Conservation (phyloP, 2,329 filamentous ascomycete species). For the Septoria linicola region DNA sequence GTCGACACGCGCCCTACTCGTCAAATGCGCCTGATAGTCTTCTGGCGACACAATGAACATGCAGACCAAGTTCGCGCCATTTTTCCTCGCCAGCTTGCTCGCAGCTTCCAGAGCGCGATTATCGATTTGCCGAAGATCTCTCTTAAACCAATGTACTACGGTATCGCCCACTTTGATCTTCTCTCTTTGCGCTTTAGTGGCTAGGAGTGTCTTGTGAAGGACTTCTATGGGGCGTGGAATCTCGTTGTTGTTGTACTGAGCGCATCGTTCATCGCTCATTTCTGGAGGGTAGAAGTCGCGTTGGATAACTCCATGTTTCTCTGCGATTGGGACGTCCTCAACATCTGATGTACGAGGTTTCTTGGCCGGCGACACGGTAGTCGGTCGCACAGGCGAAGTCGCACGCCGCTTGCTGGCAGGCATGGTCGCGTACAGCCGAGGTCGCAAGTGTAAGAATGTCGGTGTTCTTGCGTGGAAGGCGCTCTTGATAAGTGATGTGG, state of each 20-base stretch:
- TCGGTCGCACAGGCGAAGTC: constrained; percentile 33
- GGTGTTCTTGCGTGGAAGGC: too few relatives aligned
- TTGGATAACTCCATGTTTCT: constrained; percentile 43
- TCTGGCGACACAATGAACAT: constrained; percentile 80
- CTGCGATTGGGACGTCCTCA: constrained; percentile 34
- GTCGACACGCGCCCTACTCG: constrained; percentile 71
- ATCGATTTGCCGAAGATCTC: constrained; percentile 70
- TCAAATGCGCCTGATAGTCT: constrained; percentile 79
- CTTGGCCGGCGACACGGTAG: constrained; percentile 22
- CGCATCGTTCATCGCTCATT: constrained; percentile 77
- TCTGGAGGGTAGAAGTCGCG: constrained; percentile 77
- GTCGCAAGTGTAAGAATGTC: too few relatives aligned
- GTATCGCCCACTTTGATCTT: constrained; percentile 56
- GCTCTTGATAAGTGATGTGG: too few relatives aligned
- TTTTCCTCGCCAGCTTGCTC: constrained; percentile 62
- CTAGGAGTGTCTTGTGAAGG: constrained; percentile 59
- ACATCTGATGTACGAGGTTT: constrained; percentile 14
- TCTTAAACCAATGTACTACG: constrained; percentile 89
- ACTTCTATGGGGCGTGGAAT: constrained; percentile 72
- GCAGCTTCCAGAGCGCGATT: constrained; percentile 71
- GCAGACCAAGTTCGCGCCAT: constrained; percentile 69
- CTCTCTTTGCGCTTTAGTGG: constrained; percentile 58
- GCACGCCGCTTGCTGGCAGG: constrained; percentile 36
- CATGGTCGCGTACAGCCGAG: background rate
- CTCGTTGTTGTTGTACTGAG: constrained; percentile 68